A percentile compares a stretch with the other conserved stretches of the same genome.
Evolutionary conservation across 208 protist species (phyloP).

Genomic region (Leishmania major): DNA sequence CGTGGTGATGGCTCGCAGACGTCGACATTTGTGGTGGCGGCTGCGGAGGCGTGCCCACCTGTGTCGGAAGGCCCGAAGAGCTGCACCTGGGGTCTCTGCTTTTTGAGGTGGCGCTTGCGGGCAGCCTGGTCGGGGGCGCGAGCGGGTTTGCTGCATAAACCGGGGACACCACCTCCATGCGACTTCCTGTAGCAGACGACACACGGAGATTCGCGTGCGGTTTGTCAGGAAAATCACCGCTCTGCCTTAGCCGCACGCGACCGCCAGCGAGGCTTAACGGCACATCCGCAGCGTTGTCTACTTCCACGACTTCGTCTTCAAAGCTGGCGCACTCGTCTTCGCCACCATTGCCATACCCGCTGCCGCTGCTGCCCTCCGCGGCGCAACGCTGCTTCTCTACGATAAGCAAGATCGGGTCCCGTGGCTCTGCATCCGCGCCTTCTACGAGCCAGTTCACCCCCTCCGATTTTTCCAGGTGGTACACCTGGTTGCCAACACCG

Average conservation of each 20-base stretch:
- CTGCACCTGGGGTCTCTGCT: neutral
- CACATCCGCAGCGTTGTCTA: slow-evolving; percentile 11
- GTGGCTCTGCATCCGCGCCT: slow-evolving; percentile 41
- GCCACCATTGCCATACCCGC: neutral
- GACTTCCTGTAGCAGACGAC: neutral
- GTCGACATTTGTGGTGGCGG: neutral
- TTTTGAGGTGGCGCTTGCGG: neutral
- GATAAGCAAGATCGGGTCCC: slow-evolving; percentile 22
- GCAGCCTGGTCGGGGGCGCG: neutral
- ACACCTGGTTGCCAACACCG: slow-evolving; percentile 31
- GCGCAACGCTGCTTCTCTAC: slow-evolving; percentile 20
- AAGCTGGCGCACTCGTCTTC: neutral
- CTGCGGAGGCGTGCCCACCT: neutral
- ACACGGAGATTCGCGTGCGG: neutral
- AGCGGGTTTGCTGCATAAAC: neutral
- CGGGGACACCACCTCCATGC: neutral
- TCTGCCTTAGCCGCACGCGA: slow-evolving; percentile 5
- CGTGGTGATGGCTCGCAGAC: neutral
- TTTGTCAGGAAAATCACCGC: neutral
- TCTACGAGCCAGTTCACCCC: slow-evolving; percentile 71
- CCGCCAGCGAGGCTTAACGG: slow-evolving; percentile 13
- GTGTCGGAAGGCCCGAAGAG: neutral
- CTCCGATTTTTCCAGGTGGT: slow-evolving; percentile 44
- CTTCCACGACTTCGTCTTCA: slow-evolving; percentile 22
- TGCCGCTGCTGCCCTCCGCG: neutral